Evolutionary conservation across 495 filamentous ascomycete genomes (phyloP).

Genomic region (Hyaloscypha bicolor): DNA sequence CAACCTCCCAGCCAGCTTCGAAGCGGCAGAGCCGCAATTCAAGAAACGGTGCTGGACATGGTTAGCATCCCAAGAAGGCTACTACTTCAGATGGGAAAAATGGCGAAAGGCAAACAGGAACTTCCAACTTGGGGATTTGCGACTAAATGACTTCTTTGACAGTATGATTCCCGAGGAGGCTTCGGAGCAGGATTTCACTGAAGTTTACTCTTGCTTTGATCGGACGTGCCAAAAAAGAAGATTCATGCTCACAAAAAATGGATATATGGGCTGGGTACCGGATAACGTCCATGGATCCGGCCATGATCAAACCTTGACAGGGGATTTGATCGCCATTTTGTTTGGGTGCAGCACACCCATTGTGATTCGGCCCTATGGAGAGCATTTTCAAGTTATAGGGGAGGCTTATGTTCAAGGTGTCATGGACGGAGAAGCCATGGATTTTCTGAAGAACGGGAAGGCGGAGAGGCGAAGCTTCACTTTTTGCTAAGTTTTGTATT

Average conservation of each 20-base stretch:
- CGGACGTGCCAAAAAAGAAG: conserved; percentile 18
- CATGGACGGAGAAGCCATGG: conserved; percentile 29
- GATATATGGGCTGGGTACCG: conserved; percentile 29
- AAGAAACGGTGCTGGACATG: conserved; percentile 8
- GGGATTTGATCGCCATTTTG: conserved; percentile 29
- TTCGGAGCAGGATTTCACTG: conserved; percentile 17
- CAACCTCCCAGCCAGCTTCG: conserved; percentile 22
- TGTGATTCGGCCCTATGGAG: conserved; percentile 22
- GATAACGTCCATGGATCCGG: conserved; percentile 17
- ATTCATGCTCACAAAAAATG: conserved; percentile 28
- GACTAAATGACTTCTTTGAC: conserved; percentile 4
- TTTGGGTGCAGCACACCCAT: conserved; percentile 33
- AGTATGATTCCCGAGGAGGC: conserved; percentile 8
- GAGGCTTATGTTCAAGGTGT: conserved; percentile 30
- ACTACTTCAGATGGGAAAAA: conserved; percentile 20
- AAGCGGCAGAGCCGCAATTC: conserved; percentile 6
- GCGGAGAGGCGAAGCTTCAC: conserved; percentile 1
- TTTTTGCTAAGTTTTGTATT: conserved; percentile 5
- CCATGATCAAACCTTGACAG: conserved; percentile 11
- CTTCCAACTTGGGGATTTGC: not conserved
- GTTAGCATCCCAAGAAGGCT: conserved; percentile 5
- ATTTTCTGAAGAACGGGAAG: conserved; percentile 2
- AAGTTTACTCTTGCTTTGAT: conserved; percentile 19
- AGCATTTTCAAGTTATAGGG: conserved; percentile 26
- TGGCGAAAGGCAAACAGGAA: conserved; percentile 13